Conservation (phyloP, 805 yeast genomes). For the Candida pseudoglaebosa region DNA sequence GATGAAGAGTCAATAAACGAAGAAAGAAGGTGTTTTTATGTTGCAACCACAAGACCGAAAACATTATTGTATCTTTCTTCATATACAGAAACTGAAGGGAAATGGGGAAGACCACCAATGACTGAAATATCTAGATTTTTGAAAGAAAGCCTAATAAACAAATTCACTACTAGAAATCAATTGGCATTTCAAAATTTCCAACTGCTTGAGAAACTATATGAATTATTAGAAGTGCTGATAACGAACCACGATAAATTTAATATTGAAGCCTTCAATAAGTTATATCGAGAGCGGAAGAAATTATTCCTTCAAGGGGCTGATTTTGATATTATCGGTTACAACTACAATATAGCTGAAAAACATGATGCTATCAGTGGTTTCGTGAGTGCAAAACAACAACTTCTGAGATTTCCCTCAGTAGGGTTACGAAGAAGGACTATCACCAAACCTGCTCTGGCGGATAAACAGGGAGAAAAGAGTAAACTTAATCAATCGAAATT, state of each 20-base stretch:
- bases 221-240: constrained; percentile 10
- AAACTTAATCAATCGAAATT: not conserved
- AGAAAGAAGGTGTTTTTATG: constrained; percentile 82
- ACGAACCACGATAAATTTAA: constrained; percentile 8
- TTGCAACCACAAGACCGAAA: constrained; percentile 84
- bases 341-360: not conserved
- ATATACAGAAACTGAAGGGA: constrained; percentile 13
- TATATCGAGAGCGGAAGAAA: constrained; percentile 13
- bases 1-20: constrained; percentile 49
- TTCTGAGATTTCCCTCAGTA: not conserved
- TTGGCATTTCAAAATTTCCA: constrained; percentile 16
- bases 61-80: constrained; percentile 45
- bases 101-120: constrained; percentile 20
- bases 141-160: constrained; percentile 7
- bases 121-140: constrained; percentile 27
- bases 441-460: not conserved
- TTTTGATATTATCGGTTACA: constrained; percentile 5
- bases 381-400: constrained; percentile 6
- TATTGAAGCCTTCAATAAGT: constrained; percentile 9
- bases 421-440: not conserved
- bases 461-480: not conserved
- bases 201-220: constrained; percentile 17
- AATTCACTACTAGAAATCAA: constrained; percentile 10
- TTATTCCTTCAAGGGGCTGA: constrained; percentile 10
- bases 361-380: constrained; percentile 4